Evolutionary conservation across 1,139 yeast genomes (phyloP).

Genomic region (Suhomyces ambrosiae): DNA sequence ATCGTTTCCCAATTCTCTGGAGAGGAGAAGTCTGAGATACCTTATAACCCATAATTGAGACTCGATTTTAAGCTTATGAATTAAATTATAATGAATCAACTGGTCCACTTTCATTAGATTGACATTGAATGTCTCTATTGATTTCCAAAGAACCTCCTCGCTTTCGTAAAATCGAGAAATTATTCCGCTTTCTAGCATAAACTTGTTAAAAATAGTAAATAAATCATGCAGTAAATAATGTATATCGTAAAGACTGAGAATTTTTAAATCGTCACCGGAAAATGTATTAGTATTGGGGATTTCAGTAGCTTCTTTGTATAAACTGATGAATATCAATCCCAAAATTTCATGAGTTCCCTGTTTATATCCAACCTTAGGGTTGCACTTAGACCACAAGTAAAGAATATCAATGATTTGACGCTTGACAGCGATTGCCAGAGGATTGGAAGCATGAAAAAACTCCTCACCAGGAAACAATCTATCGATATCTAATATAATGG

Average conservation of each 20-base stretch:
- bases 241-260: slow-evolving; percentile 41
- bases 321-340: slow-evolving; percentile 57
- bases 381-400: slow-evolving; percentile 56
- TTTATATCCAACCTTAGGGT: slow-evolving; percentile 57
- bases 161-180: slow-evolving; percentile 44
- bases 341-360: slow-evolving; percentile 74
- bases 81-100: slow-evolving; percentile 43
- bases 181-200: slow-evolving; percentile 42
- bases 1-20: slow-evolving; percentile 59
- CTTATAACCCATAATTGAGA: slow-evolving; percentile 70
- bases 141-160: slow-evolving; percentile 43
- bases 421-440: slow-evolving; percentile 31
- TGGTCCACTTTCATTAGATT: slow-evolving; percentile 52
- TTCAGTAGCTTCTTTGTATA: slow-evolving; percentile 43
- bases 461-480: slow-evolving; percentile 63
- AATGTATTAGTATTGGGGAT: slow-evolving; percentile 39
- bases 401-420: slow-evolving; percentile 52
- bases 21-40: slow-evolving; percentile 58
- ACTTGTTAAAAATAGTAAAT: slow-evolving; percentile 47
- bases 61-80: slow-evolving; percentile 54
- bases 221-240: slow-evolving; percentile 48
- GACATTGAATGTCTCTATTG: slow-evolving; percentile 50
- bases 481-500: slow-evolving; percentile 65
- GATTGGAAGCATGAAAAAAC: slow-evolving; percentile 39
- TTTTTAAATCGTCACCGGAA: slow-evolving; percentile 36